A percentile compares a stretch with the other conserved stretches of the same genome.
phyloP scores from a whole-genome alignment of 2,329 filamentous ascomycete genomes.

The Ophioceras dolichostomum region DNA sequence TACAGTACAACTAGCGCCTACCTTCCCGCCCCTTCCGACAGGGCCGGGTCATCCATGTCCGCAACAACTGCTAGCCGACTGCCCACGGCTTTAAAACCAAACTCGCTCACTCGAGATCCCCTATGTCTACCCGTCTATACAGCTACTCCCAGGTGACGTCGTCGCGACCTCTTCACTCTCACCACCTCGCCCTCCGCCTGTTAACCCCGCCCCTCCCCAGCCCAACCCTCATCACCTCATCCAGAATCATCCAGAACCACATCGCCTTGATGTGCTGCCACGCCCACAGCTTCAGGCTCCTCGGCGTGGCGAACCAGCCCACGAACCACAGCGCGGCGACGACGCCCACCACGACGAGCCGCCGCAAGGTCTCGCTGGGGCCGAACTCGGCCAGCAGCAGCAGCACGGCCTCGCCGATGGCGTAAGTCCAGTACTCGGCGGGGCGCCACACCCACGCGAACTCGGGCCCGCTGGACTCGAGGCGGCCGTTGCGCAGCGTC shows the following conservation, averaged over 20 bases:
- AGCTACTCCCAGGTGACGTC: too few species aligned
- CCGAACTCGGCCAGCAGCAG: conserved; percentile 11
- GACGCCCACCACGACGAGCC: conserved; percentile 7
- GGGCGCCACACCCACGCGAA: conserved; percentile 10
- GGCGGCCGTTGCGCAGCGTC: conserved; percentile 8
- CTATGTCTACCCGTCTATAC: too few species aligned
- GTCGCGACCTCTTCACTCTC: too few species aligned
- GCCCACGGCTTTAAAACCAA: too few species aligned
- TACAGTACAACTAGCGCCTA: too few species aligned
- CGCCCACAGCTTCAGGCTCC: conserved; percentile 8
- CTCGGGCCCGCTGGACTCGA: conserved; percentile 1
- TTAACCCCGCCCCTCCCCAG: neutral
- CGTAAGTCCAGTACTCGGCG: conserved; percentile 10
- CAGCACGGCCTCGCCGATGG: conserved; percentile 9
- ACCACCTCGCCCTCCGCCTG: neutral
- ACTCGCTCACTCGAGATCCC: too few species aligned
- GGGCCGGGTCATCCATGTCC: too few species aligned
- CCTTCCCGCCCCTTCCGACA: too few species aligned
- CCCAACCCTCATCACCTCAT: conserved; percentile 7
- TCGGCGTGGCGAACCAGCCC: conserved; percentile 9
- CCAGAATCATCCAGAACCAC: conserved; percentile 8
- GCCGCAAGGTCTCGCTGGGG: conserved; percentile 8
- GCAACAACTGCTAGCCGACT: too few species aligned
- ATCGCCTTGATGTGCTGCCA: conserved; percentile 10
- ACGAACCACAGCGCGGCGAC: conserved; percentile 9